Evolutionary conservation across 208 protist species (phyloP), one percentile per base, ranked within the genome.

Genomic region (Jaenimonas drosophilae): DNA sequence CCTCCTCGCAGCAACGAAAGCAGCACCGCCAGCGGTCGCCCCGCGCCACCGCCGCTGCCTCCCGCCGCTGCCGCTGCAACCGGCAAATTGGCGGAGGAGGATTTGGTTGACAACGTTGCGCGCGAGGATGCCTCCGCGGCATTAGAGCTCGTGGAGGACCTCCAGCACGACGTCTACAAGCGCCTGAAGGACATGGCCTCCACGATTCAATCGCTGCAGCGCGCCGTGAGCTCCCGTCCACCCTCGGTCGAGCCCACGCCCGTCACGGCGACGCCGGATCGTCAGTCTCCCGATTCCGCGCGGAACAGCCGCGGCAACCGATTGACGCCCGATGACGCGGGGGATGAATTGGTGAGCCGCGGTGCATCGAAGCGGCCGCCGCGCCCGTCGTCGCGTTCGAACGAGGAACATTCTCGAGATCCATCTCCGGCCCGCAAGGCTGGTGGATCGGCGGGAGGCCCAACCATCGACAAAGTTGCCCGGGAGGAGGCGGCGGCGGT

Each of bases 71-170:
- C 36, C 44, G 9, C 4, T 38, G 1, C 2, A 14, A 20, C 31
- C 26, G 33, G 17, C 9, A 6, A 37, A 21, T 33, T 3, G 16
- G 1, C 17, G 30, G 16, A 5, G 9, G 39, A 33, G 3, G 44
- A 5, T 17, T 32, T 67, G 2, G 64, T 85, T n/a, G 84, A 92
- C 45, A 32, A 64, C 3, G 57, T 85, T 7, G 84, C 78, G 26
- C 72, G 84, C 17, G 79, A 87, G 36, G 84, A 92, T 30, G 84
- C 79, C 20, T 57, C 65, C 9, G 53, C 67, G 5, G 75, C 84
- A 4, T 51, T 92, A 12, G 68, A 84, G 37, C 46, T 79, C 27
- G 59, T 92, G 6, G 69, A 81, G 28, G 56, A 76, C 31, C 63
- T 92, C 3, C 74, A 81, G 41, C 45, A 49, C 4, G 54, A 60